A percentile compares a stretch with the other conserved stretches of the same genome.
These are phyloP conservation scores for Samsoniella hepiali DNA, from an alignment of 2,329 filamentous ascomycete species.

Conservation along the genomic window DNA sequence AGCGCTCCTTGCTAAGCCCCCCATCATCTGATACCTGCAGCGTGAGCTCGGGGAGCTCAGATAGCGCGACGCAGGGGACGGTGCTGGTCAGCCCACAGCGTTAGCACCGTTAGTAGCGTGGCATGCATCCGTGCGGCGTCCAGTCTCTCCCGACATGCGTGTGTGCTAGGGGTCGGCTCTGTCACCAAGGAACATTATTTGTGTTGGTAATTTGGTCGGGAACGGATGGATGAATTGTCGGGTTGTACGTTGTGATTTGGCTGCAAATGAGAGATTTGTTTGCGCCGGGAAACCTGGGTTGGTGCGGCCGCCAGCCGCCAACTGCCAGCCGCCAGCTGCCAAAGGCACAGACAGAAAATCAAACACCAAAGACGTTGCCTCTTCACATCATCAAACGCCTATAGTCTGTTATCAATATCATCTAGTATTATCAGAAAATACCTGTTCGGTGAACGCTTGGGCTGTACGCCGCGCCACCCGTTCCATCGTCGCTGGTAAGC, in stretches of 20 bases:
- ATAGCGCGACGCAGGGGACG: background rate
- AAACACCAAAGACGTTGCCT: background rate
- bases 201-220: background rate
- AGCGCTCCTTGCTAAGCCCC: background rate
- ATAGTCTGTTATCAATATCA: background rate
- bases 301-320: background rate
- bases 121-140: background rate
- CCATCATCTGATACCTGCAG: slow-evolving; percentile 12
- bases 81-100: background rate
- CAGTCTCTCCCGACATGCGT: background rate
- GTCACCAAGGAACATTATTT: background rate
- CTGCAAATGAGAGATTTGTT: background rate
- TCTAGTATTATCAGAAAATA: background rate
- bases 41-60: background rate
- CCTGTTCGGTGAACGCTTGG: background rate
- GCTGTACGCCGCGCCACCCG: background rate
- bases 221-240: background rate
- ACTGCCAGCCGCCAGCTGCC: background rate
- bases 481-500: background rate
- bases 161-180: background rate
- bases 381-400: background rate
- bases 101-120: background rate
- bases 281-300: background rate
- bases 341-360: background rate
- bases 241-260: background rate